phyloP scores from a whole-genome alignment of 495 filamentous ascomycete genomes.

The Annulohypoxylon stygium region DNA sequence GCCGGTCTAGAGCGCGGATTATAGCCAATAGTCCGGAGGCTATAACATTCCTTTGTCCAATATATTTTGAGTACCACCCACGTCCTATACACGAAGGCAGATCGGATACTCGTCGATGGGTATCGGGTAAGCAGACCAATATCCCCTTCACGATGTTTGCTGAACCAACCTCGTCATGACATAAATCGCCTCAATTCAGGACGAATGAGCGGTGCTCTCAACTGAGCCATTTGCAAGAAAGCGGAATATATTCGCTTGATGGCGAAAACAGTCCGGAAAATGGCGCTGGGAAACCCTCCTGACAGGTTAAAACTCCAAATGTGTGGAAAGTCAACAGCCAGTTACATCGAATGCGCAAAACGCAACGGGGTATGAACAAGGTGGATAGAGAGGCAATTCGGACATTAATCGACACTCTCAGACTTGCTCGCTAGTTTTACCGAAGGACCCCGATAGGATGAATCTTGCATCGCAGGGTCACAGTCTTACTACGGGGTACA shows the following conservation, averaged over 20 bases:
- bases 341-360: slow-evolving; percentile 36
- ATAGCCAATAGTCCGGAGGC: slow-evolving; percentile 22
- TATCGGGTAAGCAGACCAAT: slow-evolving; percentile 18
- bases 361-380: slow-evolving; percentile 17
- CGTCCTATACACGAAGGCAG: background rate
- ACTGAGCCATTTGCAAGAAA: slow-evolving; percentile 18
- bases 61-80: slow-evolving; percentile 28
- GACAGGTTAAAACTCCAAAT: slow-evolving; percentile 9
- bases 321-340: slow-evolving; percentile 33
- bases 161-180: slow-evolving; percentile 7
- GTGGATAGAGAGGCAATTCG: slow-evolving; percentile 26
- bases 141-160: slow-evolving; percentile 24
- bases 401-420: slow-evolving; percentile 35
- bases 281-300: slow-evolving; percentile 13
- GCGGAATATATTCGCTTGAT: slow-evolving; percentile 14
- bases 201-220: background rate
- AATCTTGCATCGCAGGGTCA: slow-evolving; percentile 40
- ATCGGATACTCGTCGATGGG: background rate
- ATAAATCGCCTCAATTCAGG: slow-evolving; percentile 15
- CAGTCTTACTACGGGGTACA: slow-evolving; percentile 46
- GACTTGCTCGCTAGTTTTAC: slow-evolving; percentile 38
- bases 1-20: slow-evolving; percentile 1
- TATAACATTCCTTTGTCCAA: slow-evolving; percentile 26
- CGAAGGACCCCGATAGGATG: slow-evolving; percentile 40
- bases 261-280: slow-evolving; percentile 37